Conservation (phyloP, 331 rosid genomes). For the Prunus yedoensis region DNA sequence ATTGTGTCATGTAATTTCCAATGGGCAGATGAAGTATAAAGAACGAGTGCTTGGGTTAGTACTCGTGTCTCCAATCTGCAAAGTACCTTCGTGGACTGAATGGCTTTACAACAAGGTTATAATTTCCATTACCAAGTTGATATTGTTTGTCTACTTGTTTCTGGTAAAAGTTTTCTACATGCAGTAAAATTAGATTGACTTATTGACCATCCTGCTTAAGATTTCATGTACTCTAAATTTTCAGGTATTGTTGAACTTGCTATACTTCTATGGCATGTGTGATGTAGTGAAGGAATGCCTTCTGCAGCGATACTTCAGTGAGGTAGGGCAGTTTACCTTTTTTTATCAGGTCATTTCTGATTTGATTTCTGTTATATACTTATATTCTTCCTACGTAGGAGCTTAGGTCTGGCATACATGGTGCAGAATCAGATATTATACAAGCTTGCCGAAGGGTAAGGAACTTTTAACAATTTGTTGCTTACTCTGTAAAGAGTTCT, state of each 20-base stretch:
- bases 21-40: constrained; percentile 67
- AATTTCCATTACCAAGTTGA: constrained; percentile 10
- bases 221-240: constrained; percentile 10
- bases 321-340: constrained; percentile 41
- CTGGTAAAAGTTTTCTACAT: not conserved
- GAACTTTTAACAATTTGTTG: constrained; percentile 19
- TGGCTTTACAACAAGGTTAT: constrained; percentile 84
- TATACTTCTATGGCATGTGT: constrained; percentile 82
- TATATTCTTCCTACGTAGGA: constrained; percentile 42
- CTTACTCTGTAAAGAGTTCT: not conserved
- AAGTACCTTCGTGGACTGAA: constrained; percentile 82
- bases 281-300: constrained; percentile 80
- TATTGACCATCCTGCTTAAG: not conserved
- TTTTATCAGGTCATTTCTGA: not conserved
- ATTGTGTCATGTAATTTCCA: constrained; percentile 11
- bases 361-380: constrained; percentile 6
- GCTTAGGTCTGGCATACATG: constrained; percentile 64
- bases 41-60: constrained; percentile 76
- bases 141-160: constrained; percentile 8
- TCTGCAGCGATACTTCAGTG: constrained; percentile 80
- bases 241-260: constrained; percentile 68
- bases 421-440: constrained; percentile 56
- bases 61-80: constrained; percentile 83
- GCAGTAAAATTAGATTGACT: not conserved
- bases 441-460: constrained; percentile 72